phyloP scores from a whole-genome alignment of 192 early-diverging fungal genomes.

The Coemansia sp. region DNA sequence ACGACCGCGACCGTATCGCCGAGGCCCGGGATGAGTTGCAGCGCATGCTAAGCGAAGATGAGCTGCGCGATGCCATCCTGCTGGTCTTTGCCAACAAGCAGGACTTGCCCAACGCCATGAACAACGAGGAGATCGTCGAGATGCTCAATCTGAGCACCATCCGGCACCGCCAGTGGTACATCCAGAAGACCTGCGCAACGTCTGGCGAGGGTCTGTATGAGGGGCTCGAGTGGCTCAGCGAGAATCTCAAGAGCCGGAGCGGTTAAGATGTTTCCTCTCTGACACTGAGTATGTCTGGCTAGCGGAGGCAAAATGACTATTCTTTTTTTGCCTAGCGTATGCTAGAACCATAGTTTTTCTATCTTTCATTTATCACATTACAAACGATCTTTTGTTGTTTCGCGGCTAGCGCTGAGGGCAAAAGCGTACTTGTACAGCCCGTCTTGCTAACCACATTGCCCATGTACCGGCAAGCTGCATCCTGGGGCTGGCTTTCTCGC shows the following conservation, averaged over 20 bases:
- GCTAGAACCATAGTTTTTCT: no score
- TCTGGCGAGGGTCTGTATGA: constrained; percentile 93
- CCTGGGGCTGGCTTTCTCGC: no score
- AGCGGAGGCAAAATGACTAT: no score
- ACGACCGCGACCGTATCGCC: constrained; percentile 84
- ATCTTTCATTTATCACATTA: no score
- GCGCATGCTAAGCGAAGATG: constrained; percentile 93
- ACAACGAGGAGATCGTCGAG: constrained; percentile 83
- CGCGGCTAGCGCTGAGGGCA: no score
- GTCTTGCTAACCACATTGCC: no score
- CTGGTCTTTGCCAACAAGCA: constrained; percentile 98
- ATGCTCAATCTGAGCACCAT: constrained; percentile 77
- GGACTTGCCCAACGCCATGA: constrained; percentile 92
- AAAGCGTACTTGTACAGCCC: no score
- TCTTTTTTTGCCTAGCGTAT: no score
- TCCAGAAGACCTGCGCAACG: constrained; percentile 89
- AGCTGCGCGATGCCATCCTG: constrained; percentile 82
- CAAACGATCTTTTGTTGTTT: no score
- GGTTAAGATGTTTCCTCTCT: not conserved
- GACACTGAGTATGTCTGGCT: no score
- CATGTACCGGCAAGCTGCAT: no score
- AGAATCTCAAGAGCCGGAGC: constrained; percentile 28
- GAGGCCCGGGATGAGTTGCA: constrained; percentile 87
- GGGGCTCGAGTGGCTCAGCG: constrained; percentile 82
- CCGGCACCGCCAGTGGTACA: constrained; percentile 89